Evolutionary conservation across 805 yeast species (phyloP).

Genomic region (Suhomyces sp.): DNA sequence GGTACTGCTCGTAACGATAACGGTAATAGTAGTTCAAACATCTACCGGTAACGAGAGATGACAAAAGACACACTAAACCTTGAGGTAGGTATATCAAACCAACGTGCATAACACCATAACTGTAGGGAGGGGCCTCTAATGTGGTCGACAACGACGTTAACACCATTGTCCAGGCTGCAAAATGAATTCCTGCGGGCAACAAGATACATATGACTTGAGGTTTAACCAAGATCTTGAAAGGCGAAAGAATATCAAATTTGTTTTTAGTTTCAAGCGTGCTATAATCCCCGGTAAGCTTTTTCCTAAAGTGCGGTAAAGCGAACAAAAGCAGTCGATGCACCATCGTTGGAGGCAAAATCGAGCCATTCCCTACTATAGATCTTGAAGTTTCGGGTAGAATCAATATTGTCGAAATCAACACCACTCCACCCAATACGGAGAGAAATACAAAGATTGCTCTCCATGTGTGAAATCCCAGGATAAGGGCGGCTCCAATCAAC

Average conservation of each 20-base stretch:
- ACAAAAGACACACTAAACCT: conserved; percentile 62
- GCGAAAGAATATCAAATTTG: conserved; percentile 11
- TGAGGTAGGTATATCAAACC: conserved; percentile 75
- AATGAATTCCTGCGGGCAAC: conserved; percentile 59
- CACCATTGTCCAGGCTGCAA: conserved; percentile 66
- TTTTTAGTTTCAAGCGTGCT: conserved; percentile 8
- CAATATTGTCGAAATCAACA: conserved; percentile 22
- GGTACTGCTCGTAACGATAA: conserved; percentile 17
- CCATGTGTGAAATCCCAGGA: conserved; percentile 47
- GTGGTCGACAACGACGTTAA: conserved; percentile 63
- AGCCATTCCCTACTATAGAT: conserved; percentile 72
- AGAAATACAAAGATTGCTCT: conserved; percentile 76
- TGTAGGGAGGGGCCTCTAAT: conserved; percentile 47
- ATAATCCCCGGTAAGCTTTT: conserved; percentile 9
- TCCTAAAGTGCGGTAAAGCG: conserved; percentile 12
- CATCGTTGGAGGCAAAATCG: conserved; percentile 47
- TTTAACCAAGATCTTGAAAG: conserved; percentile 43
- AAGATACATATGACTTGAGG: conserved; percentile 48
- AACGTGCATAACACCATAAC: conserved; percentile 52
- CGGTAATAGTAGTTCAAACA: conserved; percentile 52
- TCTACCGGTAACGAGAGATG: conserved; percentile 59
- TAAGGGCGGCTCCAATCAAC: conserved; percentile 53
- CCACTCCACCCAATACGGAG: conserved; percentile 57
- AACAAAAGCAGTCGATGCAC: conserved; percentile 47
- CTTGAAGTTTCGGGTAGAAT: conserved; percentile 75